Percentiles rank a stretch among this genome's conserved stretches.
phyloP scores from a whole-genome alignment of 805 yeast genomes.

The Candida jianshihensis region DNA sequence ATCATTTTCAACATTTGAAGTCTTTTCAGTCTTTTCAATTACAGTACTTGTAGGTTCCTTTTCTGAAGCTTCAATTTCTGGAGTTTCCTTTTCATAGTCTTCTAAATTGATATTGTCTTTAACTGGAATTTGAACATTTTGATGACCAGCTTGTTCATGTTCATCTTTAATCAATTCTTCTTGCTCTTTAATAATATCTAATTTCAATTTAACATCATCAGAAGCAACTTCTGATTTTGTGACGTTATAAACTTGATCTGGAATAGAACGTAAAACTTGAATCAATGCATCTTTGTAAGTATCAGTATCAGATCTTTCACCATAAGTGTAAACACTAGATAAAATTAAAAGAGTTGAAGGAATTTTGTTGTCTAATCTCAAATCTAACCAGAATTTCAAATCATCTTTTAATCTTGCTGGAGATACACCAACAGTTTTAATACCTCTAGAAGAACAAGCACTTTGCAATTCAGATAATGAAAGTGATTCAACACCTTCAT shows the following conservation, averaged over 20 bases:
- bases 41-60: slow-evolving; percentile 2
- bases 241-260: slow-evolving; percentile 92
- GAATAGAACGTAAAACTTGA: slow-evolving; percentile 83
- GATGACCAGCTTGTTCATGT: slow-evolving; percentile 57
- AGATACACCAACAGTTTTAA: slow-evolving; percentile 68
- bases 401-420: slow-evolving; percentile 81
- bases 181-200: slow-evolving; percentile 72
- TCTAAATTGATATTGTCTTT: slow-evolving; percentile 32
- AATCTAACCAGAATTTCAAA: slow-evolving; percentile 79
- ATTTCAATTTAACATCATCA: slow-evolving; percentile 51
- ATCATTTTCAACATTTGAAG: neutral
- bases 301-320: slow-evolving; percentile 44
- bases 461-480: slow-evolving; percentile 72
- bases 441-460: slow-evolving; percentile 94
- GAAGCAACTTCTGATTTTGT: slow-evolving; percentile 83
- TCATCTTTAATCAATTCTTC: slow-evolving; percentile 82
- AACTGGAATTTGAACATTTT: slow-evolving; percentile 17
- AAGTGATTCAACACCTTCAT: slow-evolving; percentile 86
- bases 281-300: slow-evolving; percentile 78
- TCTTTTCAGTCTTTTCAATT: neutral
- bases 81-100: slow-evolving; percentile 26
- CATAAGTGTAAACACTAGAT: slow-evolving; percentile 85
- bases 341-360: slow-evolving; percentile 86
- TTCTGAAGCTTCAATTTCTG: slow-evolving; percentile 4
- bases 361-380: slow-evolving; percentile 81